A percentile compares a stretch with the other conserved stretches of the same genome.
Evolutionary conservation across 2,329 filamentous ascomycete genomes (phyloP).

Genomic region (Hypoxylon sp.): DNA sequence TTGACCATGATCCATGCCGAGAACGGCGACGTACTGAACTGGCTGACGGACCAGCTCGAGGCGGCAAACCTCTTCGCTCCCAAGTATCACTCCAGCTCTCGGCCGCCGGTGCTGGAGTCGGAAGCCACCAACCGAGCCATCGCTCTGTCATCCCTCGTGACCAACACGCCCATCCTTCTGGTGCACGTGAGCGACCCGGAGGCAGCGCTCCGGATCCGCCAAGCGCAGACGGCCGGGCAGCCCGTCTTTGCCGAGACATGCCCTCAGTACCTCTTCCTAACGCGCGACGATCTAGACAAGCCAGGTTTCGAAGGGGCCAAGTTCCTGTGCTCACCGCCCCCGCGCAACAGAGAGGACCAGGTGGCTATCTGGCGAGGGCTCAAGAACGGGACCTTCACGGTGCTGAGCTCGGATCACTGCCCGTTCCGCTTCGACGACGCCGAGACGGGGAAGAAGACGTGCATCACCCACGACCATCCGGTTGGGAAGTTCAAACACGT

Average conservation of each 20-base stretch:
- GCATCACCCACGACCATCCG: slow-evolving; percentile 54
- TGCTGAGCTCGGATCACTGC: slow-evolving; percentile 56
- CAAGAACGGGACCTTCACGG: slow-evolving; percentile 60
- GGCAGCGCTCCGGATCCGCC: slow-evolving; percentile 55
- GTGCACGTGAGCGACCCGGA: slow-evolving; percentile 60
- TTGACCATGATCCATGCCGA: slow-evolving; percentile 65
- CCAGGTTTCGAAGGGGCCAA: slow-evolving; percentile 63
- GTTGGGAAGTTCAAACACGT: slow-evolving; percentile 61
- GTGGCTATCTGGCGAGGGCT: slow-evolving; percentile 60
- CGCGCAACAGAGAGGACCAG: slow-evolving; percentile 56
- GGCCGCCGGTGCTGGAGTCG: slow-evolving; percentile 58
- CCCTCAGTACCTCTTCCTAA: slow-evolving; percentile 64
- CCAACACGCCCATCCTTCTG: slow-evolving; percentile 59
- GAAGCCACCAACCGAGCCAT: slow-evolving; percentile 63
- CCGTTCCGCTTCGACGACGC: slow-evolving; percentile 59
- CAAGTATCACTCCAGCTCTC: slow-evolving; percentile 59
- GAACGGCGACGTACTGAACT: slow-evolving; percentile 61
- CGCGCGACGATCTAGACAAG: slow-evolving; percentile 57
- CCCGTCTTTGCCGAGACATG: slow-evolving; percentile 64
- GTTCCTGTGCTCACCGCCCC: slow-evolving; percentile 62
- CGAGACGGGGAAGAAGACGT: slow-evolving; percentile 56
- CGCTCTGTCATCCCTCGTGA: slow-evolving; percentile 56
- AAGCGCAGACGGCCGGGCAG: slow-evolving; percentile 56
- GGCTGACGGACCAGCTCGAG: slow-evolving; percentile 62
- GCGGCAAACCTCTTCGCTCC: slow-evolving; percentile 56